Base-by-base conservation (phyloP, 352 stramenopile species). In the Pythium diclinum region DNA sequence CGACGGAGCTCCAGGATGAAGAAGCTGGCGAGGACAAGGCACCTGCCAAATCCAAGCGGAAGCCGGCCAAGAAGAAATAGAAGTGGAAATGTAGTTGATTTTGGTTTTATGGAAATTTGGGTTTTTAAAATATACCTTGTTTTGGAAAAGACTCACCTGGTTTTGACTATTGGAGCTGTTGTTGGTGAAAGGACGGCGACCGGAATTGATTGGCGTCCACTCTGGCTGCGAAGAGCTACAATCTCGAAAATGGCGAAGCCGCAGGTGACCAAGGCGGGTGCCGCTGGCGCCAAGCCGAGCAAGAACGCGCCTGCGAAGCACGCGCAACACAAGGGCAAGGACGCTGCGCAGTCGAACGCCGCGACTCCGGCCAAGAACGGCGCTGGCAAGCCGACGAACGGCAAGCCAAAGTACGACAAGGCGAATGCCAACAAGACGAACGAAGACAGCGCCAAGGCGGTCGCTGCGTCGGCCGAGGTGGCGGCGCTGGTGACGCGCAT, bases 401-500 rank as follows among this genome's bases (percentile, higher is more conserved):
- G 44, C 44, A 51, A 51, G 44, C 44, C 44, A 51, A 51, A 51
- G 44, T 16, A 28, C n/a, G 44, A 51, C 44, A 51, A 51, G 44
- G n/a, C 44, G 44, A 51, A 48, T 10, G 25, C 23, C 17, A 7
- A 6, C 23, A 55, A 56, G 48, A n/a, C 5, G 16, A 28, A 28
- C 25, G 36, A 59, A 13, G 48, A 55, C 57, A 59, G 61, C 25
- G 21, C 38, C 38, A 56, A 61, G 34, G 16, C 38, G 14, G 46
- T 38, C 7, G 23, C 53, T 23, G 58, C 53, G 40, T 61, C 61
- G 3, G 52, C 62, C 1, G 57, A 60, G 23, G 61, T 62, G 25
- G 63, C 65, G 55, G 56, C 65, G 55, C 59, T 77, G n/a, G 69
- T 67, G 36, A 34, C 63, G 55, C 65, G 60, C 36, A 75, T 77